A percentile compares a stretch with the other conserved stretches of the same genome.
phyloP scores from a whole-genome alignment of 169 alveolate genomes.

The Plasmodium chabaudi region DNA sequence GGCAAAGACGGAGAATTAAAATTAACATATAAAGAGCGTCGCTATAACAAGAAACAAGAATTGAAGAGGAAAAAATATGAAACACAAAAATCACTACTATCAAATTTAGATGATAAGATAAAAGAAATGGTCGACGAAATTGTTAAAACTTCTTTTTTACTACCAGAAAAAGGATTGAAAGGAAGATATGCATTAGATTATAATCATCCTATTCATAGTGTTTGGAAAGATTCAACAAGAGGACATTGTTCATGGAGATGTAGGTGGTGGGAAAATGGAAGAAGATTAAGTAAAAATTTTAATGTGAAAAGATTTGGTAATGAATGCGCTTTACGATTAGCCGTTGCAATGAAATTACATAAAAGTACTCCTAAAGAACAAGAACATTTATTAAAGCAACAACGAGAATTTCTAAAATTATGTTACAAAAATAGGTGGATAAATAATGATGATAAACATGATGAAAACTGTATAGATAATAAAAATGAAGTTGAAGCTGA shows the following conservation, averaged over 20 bases:
- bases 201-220: conserved; percentile 87
- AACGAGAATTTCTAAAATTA: conserved; percentile 78
- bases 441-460: not conserved
- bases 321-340: conserved; percentile 85
- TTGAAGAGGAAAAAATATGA: conserved; percentile 20
- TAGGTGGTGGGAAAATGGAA: conserved; percentile 89
- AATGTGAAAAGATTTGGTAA: conserved; percentile 87
- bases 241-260: conserved; percentile 89
- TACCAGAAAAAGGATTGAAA: conserved; percentile 82
- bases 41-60: conserved; percentile 4
- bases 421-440: conserved; percentile 55
- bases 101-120: conserved; percentile 76
- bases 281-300: conserved; percentile 83
- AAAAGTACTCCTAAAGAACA: conserved; percentile 85
- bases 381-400: conserved; percentile 82
- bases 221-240: conserved; percentile 85
- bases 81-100: conserved; percentile 28
- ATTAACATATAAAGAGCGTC: not conserved
- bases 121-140: conserved; percentile 83
- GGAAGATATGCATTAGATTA: conserved; percentile 83
- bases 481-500: not conserved
- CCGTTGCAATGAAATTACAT: conserved; percentile 83
- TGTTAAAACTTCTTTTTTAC: conserved; percentile 76
- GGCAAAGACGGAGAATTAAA: not conserved
- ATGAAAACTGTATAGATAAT: not conserved